phyloP scores from a whole-genome alignment of 2,329 filamentous ascomycete genomes.

The Talaromyces atroroseus region DNA sequence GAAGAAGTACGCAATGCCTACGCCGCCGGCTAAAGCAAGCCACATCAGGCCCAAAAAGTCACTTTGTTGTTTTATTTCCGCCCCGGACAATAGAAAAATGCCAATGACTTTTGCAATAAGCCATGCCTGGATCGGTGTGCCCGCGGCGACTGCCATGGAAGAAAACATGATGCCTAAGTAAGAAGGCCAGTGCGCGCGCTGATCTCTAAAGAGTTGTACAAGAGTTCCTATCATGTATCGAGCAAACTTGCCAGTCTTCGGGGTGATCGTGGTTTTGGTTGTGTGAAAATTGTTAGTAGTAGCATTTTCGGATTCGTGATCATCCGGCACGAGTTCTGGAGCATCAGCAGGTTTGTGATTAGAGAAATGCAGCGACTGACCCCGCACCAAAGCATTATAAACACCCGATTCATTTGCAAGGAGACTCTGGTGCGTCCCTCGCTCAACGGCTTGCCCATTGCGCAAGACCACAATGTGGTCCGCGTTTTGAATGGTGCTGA shows the following conservation, averaged over 20 bases:
- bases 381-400: constrained; percentile 62
- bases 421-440: constrained; percentile 69
- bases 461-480: constrained; percentile 73
- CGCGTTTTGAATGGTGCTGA: constrained; percentile 69
- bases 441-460: constrained; percentile 64
- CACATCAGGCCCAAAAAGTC: constrained; percentile 3
- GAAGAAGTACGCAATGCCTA: constrained; percentile 6
- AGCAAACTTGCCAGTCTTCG: not conserved
- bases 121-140: constrained; percentile 6
- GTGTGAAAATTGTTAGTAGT: not conserved
- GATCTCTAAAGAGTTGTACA: constrained; percentile 28
- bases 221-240: constrained; percentile 12
- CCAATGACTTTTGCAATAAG: constrained; percentile 4
- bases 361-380: constrained; percentile 24
- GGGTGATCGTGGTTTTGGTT: not conserved
- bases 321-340: not conserved
- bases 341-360: not conserved
- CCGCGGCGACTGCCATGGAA: constrained; percentile 4
- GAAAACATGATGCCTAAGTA: constrained; percentile 16
- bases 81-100: not conserved
- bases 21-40: constrained; percentile 5
- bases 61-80: not conserved
- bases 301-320: not conserved
- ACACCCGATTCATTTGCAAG: constrained; percentile 55
- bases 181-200: constrained; percentile 25